A percentile compares a stretch with the other conserved stretches of the same genome.
phyloP scores from a whole-genome alignment of 2,329 filamentous ascomycete species.

The Elsinoe necatrix region DNA sequence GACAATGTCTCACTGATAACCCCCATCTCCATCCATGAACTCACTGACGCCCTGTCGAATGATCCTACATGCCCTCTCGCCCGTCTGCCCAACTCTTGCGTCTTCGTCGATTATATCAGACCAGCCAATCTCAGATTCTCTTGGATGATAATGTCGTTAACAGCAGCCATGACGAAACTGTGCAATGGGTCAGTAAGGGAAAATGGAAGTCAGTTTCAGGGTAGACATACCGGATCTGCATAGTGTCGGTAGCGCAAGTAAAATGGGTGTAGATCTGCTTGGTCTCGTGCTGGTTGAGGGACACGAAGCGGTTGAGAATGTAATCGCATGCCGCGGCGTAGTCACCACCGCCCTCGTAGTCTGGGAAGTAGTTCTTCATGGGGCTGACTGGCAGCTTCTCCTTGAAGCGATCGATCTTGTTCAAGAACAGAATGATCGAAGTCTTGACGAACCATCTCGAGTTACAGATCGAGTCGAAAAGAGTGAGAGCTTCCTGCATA shows the following conservation, averaged over 20 bases:
- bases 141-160: constrained; percentile 99
- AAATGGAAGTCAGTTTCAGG: not conserved
- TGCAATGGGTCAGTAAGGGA: not conserved
- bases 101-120: constrained; percentile 59
- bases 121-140: constrained; percentile 96
- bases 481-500: constrained; percentile 48
- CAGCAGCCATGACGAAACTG: constrained; percentile 92
- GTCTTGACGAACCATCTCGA: constrained; percentile 46
- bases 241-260: constrained; percentile 96
- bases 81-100: not conserved
- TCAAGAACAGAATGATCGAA: constrained; percentile 45
- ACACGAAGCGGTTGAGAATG: constrained; percentile 94
- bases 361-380: constrained; percentile 69
- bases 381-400: constrained; percentile 64
- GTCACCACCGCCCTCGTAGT: constrained; percentile 87
- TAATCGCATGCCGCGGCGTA: constrained; percentile 96
- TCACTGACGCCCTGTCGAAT: constrained; percentile 9
- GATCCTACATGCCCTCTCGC: not conserved
- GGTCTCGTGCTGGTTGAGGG: constrained; percentile 93
- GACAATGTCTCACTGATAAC: not conserved
- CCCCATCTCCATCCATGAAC: not conserved
- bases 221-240: constrained; percentile 63
- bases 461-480: constrained; percentile 46
- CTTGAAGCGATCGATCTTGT: constrained; percentile 54
- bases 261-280: constrained; percentile 99